Conservation (phyloP, 306 rosid genomes). For the Gleditsia sinensis region DNA sequence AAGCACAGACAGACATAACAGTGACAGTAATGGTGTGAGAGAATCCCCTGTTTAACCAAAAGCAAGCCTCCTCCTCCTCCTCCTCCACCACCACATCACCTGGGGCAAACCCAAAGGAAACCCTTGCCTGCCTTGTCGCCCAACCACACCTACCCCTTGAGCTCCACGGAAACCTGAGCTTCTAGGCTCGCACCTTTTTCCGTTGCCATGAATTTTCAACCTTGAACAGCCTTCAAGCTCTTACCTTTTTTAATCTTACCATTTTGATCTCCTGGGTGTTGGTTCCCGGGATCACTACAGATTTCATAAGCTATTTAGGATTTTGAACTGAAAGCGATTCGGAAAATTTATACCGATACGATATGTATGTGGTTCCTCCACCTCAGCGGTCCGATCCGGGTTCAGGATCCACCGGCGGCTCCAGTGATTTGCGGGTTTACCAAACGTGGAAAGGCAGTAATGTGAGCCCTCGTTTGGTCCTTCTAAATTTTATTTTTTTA, state of each 20-base stretch:
- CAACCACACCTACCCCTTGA: constrained; percentile 34
- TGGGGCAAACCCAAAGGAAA: constrained; percentile 2
- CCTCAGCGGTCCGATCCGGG: constrained; percentile 86
- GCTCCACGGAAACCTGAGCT: constrained; percentile 37
- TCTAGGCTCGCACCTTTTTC: constrained; percentile 24
- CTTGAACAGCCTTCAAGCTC: constrained; percentile 30
- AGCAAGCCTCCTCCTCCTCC: background rate
- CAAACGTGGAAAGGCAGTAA: constrained; percentile 97
- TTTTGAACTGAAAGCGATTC: constrained; percentile 23
- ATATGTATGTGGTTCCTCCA: constrained; percentile 95
- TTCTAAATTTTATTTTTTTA: constrained; percentile 15
- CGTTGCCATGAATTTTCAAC: constrained; percentile 32
- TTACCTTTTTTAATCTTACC: constrained; percentile 36
- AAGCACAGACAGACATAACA: constrained; percentile 33
- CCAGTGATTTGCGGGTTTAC: constrained; percentile 72
- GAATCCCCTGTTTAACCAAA: constrained; percentile 35
- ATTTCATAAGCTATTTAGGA: background rate
- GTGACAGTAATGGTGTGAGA: constrained; percentile 33
- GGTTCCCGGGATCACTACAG: background rate
- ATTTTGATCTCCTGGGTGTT: background rate
- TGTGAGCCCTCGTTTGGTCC: constrained; percentile 62
- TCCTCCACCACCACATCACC: background rate
- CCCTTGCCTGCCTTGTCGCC: constrained; percentile 39
- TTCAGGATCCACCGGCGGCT: constrained; percentile 60
- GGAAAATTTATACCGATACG: background rate